Evolutionary conservation across 768 basidiomycete species (phyloP).

Genomic region (Kwoniella sp.): DNA sequence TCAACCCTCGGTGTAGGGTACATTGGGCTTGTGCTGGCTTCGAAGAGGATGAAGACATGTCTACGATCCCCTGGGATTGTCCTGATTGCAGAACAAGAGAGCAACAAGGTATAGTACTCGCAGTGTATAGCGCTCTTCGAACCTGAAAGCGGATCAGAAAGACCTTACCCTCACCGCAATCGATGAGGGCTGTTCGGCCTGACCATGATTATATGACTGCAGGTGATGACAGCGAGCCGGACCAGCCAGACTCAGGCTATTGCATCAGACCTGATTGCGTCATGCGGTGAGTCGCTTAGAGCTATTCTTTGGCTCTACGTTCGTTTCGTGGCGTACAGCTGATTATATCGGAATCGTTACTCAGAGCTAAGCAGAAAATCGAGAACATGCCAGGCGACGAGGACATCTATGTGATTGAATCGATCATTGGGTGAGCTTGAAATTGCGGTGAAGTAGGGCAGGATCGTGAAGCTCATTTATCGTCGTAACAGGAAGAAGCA

Average conservation of each 20-base stretch:
- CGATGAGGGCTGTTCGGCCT: too few species aligned
- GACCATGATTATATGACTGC: too few species aligned
- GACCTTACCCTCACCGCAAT: too few species aligned
- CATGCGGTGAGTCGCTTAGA: neutral
- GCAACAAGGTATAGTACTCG: too few species aligned
- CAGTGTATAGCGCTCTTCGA: too few species aligned
- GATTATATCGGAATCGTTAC: neutral
- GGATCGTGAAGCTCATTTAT: slow-evolving; percentile 4
- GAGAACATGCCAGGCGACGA: neutral
- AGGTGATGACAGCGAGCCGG: too few species aligned
- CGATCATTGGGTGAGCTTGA: slow-evolving; percentile 16
- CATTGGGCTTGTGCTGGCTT: slow-evolving; percentile 10
- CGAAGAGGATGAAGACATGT: neutral
- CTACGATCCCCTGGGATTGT: neutral
- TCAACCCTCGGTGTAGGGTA: neutral
- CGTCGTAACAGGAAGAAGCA: slow-evolving; percentile 4
- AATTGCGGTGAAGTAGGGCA: too few species aligned
- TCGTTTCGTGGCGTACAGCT: too few species aligned
- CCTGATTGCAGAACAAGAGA: neutral
- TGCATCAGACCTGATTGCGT: slow-evolving; percentile 5
- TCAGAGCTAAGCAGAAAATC: neutral
- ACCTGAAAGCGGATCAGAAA: too few species aligned
- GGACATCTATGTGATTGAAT: neutral
- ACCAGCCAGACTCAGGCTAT: neutral
- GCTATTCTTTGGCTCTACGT: too few species aligned